Conservation (phyloP, 2,329 filamentous ascomycete species). For the Cercospora zeae-maydis region DNA sequence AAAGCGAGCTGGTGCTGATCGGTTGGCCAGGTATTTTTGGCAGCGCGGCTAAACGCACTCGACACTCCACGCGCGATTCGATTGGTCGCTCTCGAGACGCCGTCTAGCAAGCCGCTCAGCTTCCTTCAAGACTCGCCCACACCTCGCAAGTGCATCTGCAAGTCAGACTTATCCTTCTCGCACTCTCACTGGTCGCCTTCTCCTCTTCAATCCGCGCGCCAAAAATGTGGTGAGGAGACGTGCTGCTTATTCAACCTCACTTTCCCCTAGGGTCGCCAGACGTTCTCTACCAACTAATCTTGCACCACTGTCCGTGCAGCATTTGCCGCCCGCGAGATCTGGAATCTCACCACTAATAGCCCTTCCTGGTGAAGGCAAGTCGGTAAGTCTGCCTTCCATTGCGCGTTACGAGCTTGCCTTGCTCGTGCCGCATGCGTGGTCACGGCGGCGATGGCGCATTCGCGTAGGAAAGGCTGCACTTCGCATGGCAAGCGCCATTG, state of each 20-base stretch:
- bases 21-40: slow-evolving; percentile 13
- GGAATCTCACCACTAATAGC: slow-evolving; percentile 34
- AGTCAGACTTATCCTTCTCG: slow-evolving; percentile 14
- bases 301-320: slow-evolving; percentile 27
- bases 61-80: slow-evolving; percentile 5
- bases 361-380: slow-evolving; percentile 35
- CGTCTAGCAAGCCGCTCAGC: slow-evolving; percentile 9
- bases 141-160: slow-evolving; percentile 11
- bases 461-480: slow-evolving; percentile 17
- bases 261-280: slow-evolving; percentile 17
- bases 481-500: slow-evolving; percentile 30
- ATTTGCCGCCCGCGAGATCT: slow-evolving; percentile 34
- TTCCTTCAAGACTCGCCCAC: slow-evolving; percentile 13
- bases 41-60: slow-evolving; percentile 9
- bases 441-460: slow-evolving; percentile 17
- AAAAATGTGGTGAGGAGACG: slow-evolving; percentile 29
- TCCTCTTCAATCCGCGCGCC: slow-evolving; percentile 20
- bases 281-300: slow-evolving; percentile 22
- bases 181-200: slow-evolving; percentile 18
- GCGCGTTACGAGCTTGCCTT: slow-evolving; percentile 20
- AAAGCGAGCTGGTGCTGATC: slow-evolving; percentile 6
- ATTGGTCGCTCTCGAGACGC: slow-evolving; percentile 9
- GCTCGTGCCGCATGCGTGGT: slow-evolving; percentile 14
- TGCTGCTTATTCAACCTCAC: slow-evolving; percentile 26
- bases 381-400: slow-evolving; percentile 32